These are phyloP conservation scores for Debaryomyces hansenii DNA, from an alignment of 805 yeast genomes.

Conservation along the genomic window DNA sequence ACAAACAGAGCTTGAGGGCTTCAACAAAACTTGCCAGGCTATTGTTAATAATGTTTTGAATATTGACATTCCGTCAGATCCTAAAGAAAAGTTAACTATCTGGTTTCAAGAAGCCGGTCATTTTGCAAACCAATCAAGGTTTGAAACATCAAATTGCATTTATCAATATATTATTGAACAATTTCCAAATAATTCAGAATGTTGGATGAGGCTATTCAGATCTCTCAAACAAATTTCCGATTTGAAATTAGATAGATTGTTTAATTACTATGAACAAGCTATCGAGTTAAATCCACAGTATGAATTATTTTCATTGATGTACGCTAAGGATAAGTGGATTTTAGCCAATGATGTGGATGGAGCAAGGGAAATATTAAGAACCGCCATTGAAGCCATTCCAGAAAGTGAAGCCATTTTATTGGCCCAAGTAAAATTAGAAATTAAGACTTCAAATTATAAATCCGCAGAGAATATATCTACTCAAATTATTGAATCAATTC, in stretches of 20 bases:
- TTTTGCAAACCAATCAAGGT: slow-evolving; percentile 18
- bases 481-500: slow-evolving; percentile 13
- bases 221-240: slow-evolving; percentile 22
- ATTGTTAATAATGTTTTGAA: slow-evolving; percentile 46
- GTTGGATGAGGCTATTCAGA: slow-evolving; percentile 51
- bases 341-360: slow-evolving; percentile 43
- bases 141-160: slow-evolving; percentile 46
- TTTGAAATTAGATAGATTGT: slow-evolving; percentile 18
- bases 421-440: slow-evolving; percentile 69
- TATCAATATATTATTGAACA: slow-evolving; percentile 46
- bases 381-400: slow-evolving; percentile 47
- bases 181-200: slow-evolving; percentile 44
- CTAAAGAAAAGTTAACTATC: slow-evolving; percentile 7
- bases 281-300: slow-evolving; percentile 47
- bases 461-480: slow-evolving; percentile 37
- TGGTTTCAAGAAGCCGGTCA: slow-evolving; percentile 32
- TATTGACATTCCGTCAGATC: slow-evolving; percentile 17
- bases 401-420: slow-evolving; percentile 60
- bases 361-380: slow-evolving; percentile 54
- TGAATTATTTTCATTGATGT: slow-evolving; percentile 61
- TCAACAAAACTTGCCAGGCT: slow-evolving; percentile 50
- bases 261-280: slow-evolving; percentile 51
- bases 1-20: slow-evolving; percentile 49
- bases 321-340: slow-evolving; percentile 69
- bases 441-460: slow-evolving; percentile 38